phyloP scores from a whole-genome alignment of 2,329 filamentous ascomycete species.

The Lasiodiplodia gonubiensis region DNA sequence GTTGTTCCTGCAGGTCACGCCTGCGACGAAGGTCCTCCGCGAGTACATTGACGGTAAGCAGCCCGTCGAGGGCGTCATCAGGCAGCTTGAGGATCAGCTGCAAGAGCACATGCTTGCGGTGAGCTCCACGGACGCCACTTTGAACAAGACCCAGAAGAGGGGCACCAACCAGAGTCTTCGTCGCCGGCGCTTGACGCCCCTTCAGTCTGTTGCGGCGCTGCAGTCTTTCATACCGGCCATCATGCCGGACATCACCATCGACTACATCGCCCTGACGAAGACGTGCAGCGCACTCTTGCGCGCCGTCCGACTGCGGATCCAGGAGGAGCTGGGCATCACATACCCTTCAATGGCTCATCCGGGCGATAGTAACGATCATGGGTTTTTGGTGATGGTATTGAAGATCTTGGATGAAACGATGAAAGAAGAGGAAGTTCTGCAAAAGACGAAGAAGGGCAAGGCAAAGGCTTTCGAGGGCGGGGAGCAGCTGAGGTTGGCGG shows the following conservation, averaged over 20 bases:
- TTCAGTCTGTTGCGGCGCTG: not conserved
- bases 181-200: not conserved
- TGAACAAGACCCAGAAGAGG: not conserved
- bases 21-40: not conserved
- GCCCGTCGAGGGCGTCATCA: constrained; percentile 1
- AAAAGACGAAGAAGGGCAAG: not conserved
- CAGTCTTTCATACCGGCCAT: not conserved
- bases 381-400: not conserved
- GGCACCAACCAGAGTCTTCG: not conserved
- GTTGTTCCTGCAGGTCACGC: not conserved
- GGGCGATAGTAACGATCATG: constrained; percentile 2
- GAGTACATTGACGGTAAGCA: not conserved
- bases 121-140: not conserved
- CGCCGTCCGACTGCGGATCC: not conserved
- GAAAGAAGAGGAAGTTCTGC: not conserved
- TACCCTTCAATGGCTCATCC: not conserved
- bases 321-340: not conserved
- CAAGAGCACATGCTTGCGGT: not conserved
- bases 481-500: not conserved
- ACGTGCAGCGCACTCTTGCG: not conserved
- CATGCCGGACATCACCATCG: not conserved
- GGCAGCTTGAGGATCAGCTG: not conserved
- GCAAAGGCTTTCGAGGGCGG: not conserved
- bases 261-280: constrained; percentile 3
- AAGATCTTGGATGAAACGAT: not conserved